Evolutionary conservation across 2,329 filamentous ascomycete genomes (phyloP), one percentile per base, ranked within the genome.

Genomic region (Mycosphaerella sp.): DNA sequence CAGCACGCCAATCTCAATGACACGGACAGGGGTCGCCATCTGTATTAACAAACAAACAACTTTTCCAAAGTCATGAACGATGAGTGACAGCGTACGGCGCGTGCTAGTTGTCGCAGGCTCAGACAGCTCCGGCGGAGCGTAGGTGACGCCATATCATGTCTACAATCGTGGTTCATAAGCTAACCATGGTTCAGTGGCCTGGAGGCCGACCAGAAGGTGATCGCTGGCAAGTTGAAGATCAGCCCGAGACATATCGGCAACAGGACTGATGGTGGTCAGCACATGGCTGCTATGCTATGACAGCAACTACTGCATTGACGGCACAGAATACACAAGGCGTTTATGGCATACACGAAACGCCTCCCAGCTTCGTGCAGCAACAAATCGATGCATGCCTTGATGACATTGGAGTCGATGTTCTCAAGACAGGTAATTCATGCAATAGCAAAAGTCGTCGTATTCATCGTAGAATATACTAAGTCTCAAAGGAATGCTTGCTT

Each of bases 251-350:
- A 27, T 32, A 27, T 25, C 13, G 34, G 35, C 16, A 40, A 35
- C 16, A 18, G 16, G 36, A 32, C 41, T 49, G 30, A 53, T 32
- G 28, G 27, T 21, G 28, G 28, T 35, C 39, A 46, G 88, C 87
- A 14, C 89, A 97, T 79, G 84, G 86, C 53, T 93, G 87, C 72
- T 97, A 97, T 76, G 89, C 89, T 53, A 94, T 96, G 83, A 96
- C 91, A 44, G 89, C 90, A 17, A 96, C 91, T 8, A 94, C 91
- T 12, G 91, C 91, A 16, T 74, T 98, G 65, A 98, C 93, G n/a
- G 90, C 89, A 13, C 93, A 97, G 66, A 95, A 97, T 70, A 98
- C 93, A 0, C 77, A 80, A 47, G 89, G 89, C 4, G 89, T 97
- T 12, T 76, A 82, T 55, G 88, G 79, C 58, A 88, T 97, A 45